Evolutionary conservation across 139 green algal species (phyloP), one percentile per base, ranked within the genome.

Genomic region (Picocystis salinarum): DNA sequence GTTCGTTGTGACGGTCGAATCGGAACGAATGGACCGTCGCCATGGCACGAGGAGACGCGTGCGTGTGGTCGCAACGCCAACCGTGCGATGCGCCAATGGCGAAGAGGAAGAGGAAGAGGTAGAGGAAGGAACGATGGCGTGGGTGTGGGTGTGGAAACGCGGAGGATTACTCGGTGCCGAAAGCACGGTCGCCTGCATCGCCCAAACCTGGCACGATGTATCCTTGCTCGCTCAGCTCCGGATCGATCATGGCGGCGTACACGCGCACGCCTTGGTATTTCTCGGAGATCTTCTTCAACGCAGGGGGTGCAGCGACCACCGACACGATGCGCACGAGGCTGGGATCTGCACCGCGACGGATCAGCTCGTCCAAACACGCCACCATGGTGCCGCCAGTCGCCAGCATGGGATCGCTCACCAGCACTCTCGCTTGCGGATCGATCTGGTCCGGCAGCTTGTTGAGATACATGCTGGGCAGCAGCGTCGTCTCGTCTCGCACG

Each of bases 191-290:
- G 0, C 85, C 85, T 1, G 85, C 83, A 56, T 95, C 83, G 0
- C 85, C 85, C 11, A 93, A 52, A 2, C 85, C 85, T 2, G 85
- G 85, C 1, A 93, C 36, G 40, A 95, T 95, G 68, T 76, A 93
- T 2, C 85, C 85, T 5, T 73, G 59, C 7, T 88, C 82, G 58
- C 93, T 76, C 6, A 95, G 61, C 52, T 92, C 73, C 6, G 75
- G 45, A 56, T 95, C 85, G 28, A 94, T 94, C 40, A 83, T 88
- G 15, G 69, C 79, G 12, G 76, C 75, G 66, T 89, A 95, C 10
- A 95, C 48, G 34, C 67, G 70, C 0, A 90, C 24, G 1, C 70
- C 74, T 64, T 59, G 31, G 31, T 48, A 52, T 2, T 41, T 67
- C 19, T 88, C 76, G 2, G 71, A 76, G 15, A 95, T 53, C 18